Conservation (phyloP, 345 rosid species). For the Sonneratia alba region DNA sequence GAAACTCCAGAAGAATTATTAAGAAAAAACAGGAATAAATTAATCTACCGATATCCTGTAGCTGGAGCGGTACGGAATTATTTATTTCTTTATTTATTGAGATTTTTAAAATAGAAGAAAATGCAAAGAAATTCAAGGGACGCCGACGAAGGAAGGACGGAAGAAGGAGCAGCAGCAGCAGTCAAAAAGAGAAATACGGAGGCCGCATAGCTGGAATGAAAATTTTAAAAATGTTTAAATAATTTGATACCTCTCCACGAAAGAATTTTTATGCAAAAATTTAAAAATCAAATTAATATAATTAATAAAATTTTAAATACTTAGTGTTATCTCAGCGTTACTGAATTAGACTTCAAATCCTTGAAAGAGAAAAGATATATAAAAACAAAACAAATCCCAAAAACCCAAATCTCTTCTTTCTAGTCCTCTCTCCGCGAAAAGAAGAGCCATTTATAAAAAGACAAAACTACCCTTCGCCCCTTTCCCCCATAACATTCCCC, state of each 20-base stretch:
- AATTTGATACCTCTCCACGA: no score
- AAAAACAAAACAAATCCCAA: background rate
- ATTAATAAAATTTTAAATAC: no score
- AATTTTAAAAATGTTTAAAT: no score
- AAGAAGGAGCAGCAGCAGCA: constrained; percentile 3
- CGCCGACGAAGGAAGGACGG: background rate
- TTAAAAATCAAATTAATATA: no score
- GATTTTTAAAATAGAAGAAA: background rate
- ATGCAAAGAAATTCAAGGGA: background rate
- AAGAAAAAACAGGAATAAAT: background rate
- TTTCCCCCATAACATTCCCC: constrained; percentile 12
- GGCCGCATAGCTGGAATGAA: no score
- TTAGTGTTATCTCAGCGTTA: no score
- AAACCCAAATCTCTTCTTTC: background rate
- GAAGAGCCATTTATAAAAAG: background rate
- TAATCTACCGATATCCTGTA: background rate
- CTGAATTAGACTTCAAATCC: no score
- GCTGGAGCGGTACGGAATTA: background rate
- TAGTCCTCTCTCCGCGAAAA: constrained; percentile 6
- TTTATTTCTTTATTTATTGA: background rate
- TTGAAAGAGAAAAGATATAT: background rate
- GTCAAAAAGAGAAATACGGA: background rate
- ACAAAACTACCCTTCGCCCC: constrained; percentile 6
- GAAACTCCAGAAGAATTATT: background rate
- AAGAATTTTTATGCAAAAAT: no score